phyloP scores from a whole-genome alignment of 352 stramenopile genomes.

The Phytophthora rubi region DNA sequence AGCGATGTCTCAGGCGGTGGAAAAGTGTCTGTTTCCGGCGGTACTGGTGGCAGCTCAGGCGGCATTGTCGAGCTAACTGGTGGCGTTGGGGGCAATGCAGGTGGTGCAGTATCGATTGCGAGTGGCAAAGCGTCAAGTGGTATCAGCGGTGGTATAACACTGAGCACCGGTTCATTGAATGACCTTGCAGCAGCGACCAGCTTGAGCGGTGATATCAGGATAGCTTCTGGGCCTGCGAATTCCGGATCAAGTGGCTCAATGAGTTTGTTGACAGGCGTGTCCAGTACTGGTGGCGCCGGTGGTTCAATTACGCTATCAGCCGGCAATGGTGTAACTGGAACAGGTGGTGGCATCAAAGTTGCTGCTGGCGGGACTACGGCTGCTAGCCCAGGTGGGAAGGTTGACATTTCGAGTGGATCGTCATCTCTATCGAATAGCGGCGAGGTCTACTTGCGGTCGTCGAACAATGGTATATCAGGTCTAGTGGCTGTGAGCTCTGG shows the following conservation, averaged over 20 bases:
- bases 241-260: conserved; percentile 4
- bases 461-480: conserved; percentile 30
- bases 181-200: conserved; percentile 3
- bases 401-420: conserved; percentile 38
- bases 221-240: conserved; percentile 27
- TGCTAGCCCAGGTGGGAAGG: conserved; percentile 35
- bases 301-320: conserved; percentile 31
- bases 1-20: conserved; percentile 7
- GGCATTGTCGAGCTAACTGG: conserved; percentile 15
- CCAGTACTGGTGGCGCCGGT: conserved; percentile 12
- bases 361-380: conserved; percentile 37
- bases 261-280: conserved; percentile 15
- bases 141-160: conserved; percentile 4
- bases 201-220: conserved; percentile 21
- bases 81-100: conserved; percentile 19
- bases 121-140: conserved; percentile 15
- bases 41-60: conserved; percentile 7
- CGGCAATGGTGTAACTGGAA: conserved; percentile 28
- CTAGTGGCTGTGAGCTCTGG: conserved; percentile 18
- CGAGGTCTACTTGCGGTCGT: conserved; percentile 33
- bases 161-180: conserved; percentile 9
- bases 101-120: conserved; percentile 24
- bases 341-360: conserved; percentile 50
- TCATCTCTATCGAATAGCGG: conserved; percentile 43
- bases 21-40: conserved; percentile 7